Evolutionary conservation across 148 eudicot species (phyloP), one percentile per base, ranked within the genome.

Genomic region (Arctostaphylos glauca): DNA sequence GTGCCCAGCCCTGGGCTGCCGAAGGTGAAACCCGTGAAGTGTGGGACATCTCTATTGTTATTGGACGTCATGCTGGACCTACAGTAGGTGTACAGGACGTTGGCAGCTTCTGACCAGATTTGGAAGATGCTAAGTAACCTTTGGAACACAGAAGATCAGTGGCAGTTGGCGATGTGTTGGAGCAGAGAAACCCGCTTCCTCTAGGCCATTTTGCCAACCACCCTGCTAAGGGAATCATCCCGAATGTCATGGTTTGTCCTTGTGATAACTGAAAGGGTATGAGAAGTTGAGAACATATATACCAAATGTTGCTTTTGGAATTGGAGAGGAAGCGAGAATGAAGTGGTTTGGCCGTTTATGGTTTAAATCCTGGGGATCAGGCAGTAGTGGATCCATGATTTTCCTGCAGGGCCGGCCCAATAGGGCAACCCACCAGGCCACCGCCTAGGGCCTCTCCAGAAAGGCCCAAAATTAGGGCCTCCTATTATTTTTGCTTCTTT

Each of bases 181-280:
- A 96, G 88, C 88, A 95, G 60, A 87, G 99, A 84, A 93, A 96
- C 82, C 93, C 99, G 3, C 85, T 96, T 67, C 98, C 98, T 44
- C 90, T 91, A 15, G 99, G 95, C 67, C 99, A 96, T 87, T 94
- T 89, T 76, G 94, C 97, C 25, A 96, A 94, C 85, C 98, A 96
- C 80, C 99, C 99, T 5, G 86, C 92, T 2, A 88, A 92, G 81
- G 97, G 83, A 5, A 80, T 78, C 82, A 83, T 64, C 48, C 98
- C 99, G 3, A 96, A 96, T 83, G 99, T 94, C 66, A 94, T 94
- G 99, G 93, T 96, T 25, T 94, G 95, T 83, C 92, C 94, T 19
- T 96, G 93, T 86, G 98, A 96, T 84, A 77, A 80, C 80, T 53
- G 98, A 94, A 93, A 88, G 81, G 90, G 86, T 49, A 92, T 90